A percentile compares a stretch with the other conserved stretches of the same genome.
phyloP scores from a whole-genome alignment of 345 rosid genomes.

The Pistacia integerrima region DNA sequence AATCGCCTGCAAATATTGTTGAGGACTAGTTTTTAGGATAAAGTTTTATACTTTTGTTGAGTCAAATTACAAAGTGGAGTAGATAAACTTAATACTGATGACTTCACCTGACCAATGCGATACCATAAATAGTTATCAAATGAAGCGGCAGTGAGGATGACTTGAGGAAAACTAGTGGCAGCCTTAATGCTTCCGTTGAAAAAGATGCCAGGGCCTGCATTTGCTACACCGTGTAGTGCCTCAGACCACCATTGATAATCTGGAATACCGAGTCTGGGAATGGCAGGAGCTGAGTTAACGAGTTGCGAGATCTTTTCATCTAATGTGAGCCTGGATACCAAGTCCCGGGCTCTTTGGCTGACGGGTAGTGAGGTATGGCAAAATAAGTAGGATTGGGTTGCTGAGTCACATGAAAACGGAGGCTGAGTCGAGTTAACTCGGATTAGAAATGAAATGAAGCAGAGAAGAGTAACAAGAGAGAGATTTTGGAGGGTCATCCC shows the following conservation, averaged over 20 bases:
- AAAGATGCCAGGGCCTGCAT: constrained; percentile 52
- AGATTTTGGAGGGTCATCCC: constrained; percentile 19
- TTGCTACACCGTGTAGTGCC: constrained; percentile 81
- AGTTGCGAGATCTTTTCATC: constrained; percentile 87
- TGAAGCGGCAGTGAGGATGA: constrained; percentile 79
- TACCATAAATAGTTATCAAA: constrained; percentile 74
- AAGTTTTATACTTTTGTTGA: neutral
- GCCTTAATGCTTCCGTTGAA: constrained; percentile 53
- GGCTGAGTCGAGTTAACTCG: constrained; percentile 38
- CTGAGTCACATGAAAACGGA: constrained; percentile 63
- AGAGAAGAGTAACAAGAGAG: neutral
- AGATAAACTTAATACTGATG: too few relatives aligned
- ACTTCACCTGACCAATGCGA: constrained; percentile 75
- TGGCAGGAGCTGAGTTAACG: constrained; percentile 65
- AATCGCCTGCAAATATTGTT: constrained; percentile 34
- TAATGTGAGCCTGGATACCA: constrained; percentile 66
- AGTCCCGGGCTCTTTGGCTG: constrained; percentile 58
- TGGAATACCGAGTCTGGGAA: constrained; percentile 79
- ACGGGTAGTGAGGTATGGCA: constrained; percentile 61
- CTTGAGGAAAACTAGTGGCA: constrained; percentile 96
- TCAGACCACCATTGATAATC: constrained; percentile 95
- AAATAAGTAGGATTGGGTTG: constrained; percentile 50
- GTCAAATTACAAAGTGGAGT: neutral
- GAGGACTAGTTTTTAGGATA: neutral
- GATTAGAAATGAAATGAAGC: neutral